Conservation (phyloP, 2,329 filamentous ascomycete species). For the Colletotrichum agaves region DNA sequence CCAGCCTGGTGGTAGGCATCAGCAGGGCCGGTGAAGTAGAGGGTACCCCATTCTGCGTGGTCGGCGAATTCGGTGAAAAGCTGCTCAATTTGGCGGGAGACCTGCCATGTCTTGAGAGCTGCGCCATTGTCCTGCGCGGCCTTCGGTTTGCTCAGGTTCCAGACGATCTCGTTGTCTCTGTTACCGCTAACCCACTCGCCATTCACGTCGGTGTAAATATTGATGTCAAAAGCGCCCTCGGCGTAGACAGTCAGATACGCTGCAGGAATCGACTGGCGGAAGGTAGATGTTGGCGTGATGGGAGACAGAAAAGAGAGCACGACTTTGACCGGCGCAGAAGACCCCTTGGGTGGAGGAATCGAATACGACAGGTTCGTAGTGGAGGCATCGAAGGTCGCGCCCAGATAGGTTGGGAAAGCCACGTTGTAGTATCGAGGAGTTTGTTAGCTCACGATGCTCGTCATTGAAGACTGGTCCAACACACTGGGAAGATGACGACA, state of each 20-base stretch:
- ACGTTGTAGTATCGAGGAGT: constrained; percentile 49
- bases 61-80: constrained; percentile 80
- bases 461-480: neutral
- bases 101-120: constrained; percentile 73
- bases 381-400: constrained; percentile 60
- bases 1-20: constrained; percentile 77
- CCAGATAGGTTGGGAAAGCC: constrained; percentile 54
- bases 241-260: constrained; percentile 80
- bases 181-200: constrained; percentile 87
- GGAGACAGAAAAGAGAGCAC: constrained; percentile 74
- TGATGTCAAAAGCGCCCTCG: constrained; percentile 71
- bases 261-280: constrained; percentile 84
- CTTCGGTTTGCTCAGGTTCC: constrained; percentile 67
- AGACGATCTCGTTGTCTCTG: constrained; percentile 73
- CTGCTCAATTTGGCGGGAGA: constrained; percentile 69
- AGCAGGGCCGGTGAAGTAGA: constrained; percentile 79
- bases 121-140: constrained; percentile 47
- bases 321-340: constrained; percentile 48
- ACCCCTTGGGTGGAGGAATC: constrained; percentile 45
- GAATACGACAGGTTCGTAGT: constrained; percentile 61
- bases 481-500: constrained; percentile 44
- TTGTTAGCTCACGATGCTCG: constrained; percentile 10
- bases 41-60: constrained; percentile 83
- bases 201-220: constrained; percentile 75
- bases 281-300: constrained; percentile 82